Percentiles rank a stretch among this genome's conserved stretches.
Evolutionary conservation across 768 basidiomycete species (phyloP).

Genomic region (Rhodosporidiobolus odoratus): DNA sequence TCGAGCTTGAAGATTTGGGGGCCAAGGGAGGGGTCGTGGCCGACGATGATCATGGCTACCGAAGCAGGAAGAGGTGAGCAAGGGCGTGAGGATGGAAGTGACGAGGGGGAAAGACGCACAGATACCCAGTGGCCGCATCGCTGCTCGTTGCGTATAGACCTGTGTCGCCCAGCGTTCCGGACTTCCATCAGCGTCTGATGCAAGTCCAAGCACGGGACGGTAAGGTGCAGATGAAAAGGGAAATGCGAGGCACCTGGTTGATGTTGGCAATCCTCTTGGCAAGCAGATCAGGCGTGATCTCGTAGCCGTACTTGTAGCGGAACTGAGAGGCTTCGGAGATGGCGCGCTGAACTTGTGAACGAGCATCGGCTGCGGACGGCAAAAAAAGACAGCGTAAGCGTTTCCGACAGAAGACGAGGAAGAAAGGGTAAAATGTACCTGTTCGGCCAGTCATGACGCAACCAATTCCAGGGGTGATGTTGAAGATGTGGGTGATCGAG

Average conservation of each 20-base stretch:
- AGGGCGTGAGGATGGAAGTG: slow-evolving; percentile 11
- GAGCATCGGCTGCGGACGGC: slow-evolving; percentile 68
- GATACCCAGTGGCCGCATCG: slow-evolving; percentile 92
- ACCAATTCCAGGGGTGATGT: slow-evolving; percentile 91
- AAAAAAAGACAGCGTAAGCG: background rate
- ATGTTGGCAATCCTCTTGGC: slow-evolving; percentile 92
- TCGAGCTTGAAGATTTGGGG: slow-evolving; percentile 99
- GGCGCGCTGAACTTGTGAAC: slow-evolving; percentile 79
- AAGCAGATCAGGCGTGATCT: slow-evolving; percentile 94
- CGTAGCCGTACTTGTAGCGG: slow-evolving; percentile 94
- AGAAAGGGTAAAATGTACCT: slow-evolving; percentile 53
- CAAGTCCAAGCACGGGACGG: background rate
- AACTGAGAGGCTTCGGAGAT: slow-evolving; percentile 84
- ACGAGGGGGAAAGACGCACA: slow-evolving; percentile 53
- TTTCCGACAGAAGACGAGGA: slow-evolving; percentile 1
- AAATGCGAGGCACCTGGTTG: slow-evolving; percentile 58
- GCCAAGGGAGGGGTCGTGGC: slow-evolving; percentile 79
- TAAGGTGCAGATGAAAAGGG: background rate
- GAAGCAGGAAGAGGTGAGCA: slow-evolving; percentile 1
- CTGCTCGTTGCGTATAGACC: slow-evolving; percentile 94
- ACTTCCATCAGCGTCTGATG: background rate
- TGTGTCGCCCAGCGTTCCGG: too few species aligned
- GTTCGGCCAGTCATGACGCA: slow-evolving; percentile 98
- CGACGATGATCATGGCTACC: slow-evolving; percentile 91
- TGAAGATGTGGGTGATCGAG: slow-evolving; percentile 90